Conservation (phyloP, 495 filamentous ascomycete species). For the Letharia lupina region DNA sequence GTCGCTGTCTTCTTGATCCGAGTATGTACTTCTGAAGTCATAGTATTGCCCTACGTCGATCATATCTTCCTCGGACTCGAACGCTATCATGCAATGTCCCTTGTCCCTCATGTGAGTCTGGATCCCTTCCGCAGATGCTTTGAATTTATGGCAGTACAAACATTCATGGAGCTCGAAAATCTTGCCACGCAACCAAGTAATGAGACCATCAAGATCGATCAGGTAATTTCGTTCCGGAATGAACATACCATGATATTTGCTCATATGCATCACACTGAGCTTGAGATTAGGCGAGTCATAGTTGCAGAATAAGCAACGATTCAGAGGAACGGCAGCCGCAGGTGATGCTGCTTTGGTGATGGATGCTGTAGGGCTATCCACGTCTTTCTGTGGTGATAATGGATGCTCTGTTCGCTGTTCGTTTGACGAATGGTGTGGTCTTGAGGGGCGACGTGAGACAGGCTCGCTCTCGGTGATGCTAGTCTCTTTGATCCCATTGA, state of each 20-base stretch:
- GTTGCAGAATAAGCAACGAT: conserved; percentile 86
- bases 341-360: conserved; percentile 25
- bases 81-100: conserved; percentile 93
- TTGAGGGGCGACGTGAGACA: conserved; percentile 45
- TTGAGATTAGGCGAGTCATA: conserved; percentile 61
- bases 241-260: conserved; percentile 88
- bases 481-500: conserved; percentile 67
- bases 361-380: conserved; percentile 7
- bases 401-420: conserved; percentile 37
- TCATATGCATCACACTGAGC: conserved; percentile 81
- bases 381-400: conserved; percentile 27
- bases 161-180: conserved; percentile 70
- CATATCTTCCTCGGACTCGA: conserved; percentile 80
- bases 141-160: conserved; percentile 71
- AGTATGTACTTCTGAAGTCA: conserved; percentile 92
- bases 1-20: conserved; percentile 60
- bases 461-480: conserved; percentile 51
- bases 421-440: conserved; percentile 46
- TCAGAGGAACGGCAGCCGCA: conserved; percentile 36
- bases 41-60: conserved; percentile 96
- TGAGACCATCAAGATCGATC: conserved; percentile 68
- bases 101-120: conserved; percentile 97
- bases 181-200: conserved; percentile 67
- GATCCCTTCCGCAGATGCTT: conserved; percentile 62
- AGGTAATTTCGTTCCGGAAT: conserved; percentile 82